These are phyloP conservation scores for Xerocomus brunneocitrinus DNA, from an alignment of 768 basidiomycete species.

Conservation along the genomic window DNA sequence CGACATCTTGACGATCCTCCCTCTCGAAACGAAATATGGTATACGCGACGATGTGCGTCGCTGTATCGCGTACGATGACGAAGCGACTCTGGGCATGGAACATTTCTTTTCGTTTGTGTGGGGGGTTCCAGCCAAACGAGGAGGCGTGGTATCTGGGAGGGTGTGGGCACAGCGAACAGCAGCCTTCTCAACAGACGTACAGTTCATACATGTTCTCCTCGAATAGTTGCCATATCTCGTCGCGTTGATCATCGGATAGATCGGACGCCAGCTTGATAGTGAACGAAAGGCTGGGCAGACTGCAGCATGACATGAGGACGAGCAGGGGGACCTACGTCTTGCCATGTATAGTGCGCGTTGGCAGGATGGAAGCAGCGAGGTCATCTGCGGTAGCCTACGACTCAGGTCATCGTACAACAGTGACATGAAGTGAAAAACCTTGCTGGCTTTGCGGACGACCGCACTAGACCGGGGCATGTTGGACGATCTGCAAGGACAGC, in stretches of 20 bases:
- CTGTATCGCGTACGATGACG: constrained; percentile 37
- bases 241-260: constrained; percentile 34
- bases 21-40: constrained; percentile 71
- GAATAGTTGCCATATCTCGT: constrained; percentile 47
- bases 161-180: not conserved
- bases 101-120: constrained; percentile 52
- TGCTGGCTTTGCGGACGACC: constrained; percentile 28
- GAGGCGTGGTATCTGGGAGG: constrained; percentile 50
- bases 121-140: constrained; percentile 64
- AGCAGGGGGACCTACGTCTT: constrained; percentile 13
- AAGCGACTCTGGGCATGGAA: constrained; percentile 61
- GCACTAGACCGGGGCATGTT: constrained; percentile 17
- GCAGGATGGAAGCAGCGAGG: constrained; percentile 16
- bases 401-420: not conserved
- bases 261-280: constrained; percentile 26
- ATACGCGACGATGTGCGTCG: constrained; percentile 35
- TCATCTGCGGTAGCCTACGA: constrained; percentile 20
- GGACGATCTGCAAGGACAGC: not conserved
- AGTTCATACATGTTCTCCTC: constrained; percentile 55
- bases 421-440: constrained; percentile 23
- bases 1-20: constrained; percentile 53
- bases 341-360: constrained; percentile 5
- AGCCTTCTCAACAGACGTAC: constrained; percentile 22
- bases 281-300: constrained; percentile 21
- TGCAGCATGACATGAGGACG: not conserved